Conservation (phyloP, 2,329 filamentous ascomycete species). For the Dryadomyces quercivorus region DNA sequence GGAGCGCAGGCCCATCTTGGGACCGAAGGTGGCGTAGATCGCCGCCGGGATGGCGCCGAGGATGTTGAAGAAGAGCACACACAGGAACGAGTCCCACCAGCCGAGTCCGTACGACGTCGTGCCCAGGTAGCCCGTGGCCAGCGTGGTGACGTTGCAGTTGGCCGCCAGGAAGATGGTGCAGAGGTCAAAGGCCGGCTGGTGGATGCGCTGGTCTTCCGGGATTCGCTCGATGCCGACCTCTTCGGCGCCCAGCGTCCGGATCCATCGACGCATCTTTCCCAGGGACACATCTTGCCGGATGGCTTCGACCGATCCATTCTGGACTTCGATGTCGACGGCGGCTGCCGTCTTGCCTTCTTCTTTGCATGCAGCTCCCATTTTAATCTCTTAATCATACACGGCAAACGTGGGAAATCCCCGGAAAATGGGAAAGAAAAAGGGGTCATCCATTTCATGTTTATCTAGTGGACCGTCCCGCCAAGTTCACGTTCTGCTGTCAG, state of each 20-base stretch:
- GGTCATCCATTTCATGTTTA: no score
- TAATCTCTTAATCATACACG: no score
- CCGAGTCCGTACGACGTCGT: conserved; percentile 12
- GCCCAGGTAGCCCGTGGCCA: conserved; percentile 7
- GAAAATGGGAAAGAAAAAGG: no score
- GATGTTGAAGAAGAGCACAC: conserved; percentile 18
- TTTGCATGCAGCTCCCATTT: neutral
- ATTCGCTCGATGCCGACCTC: conserved; percentile 11
- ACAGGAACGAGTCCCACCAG: conserved; percentile 16
- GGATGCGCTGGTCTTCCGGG: conserved; percentile 9
- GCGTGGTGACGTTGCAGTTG: conserved; percentile 10
- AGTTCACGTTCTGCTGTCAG: no score
- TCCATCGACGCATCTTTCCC: conserved; percentile 10
- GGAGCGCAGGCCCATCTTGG: conserved; percentile 18
- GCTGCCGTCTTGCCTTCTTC: neutral
- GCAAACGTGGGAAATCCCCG: no score
- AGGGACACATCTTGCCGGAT: neutral
- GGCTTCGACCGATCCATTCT: neutral
- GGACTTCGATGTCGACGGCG: neutral
- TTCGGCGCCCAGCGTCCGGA: conserved; percentile 10
- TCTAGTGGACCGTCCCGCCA: no score
- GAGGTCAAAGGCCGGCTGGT: conserved; percentile 10
- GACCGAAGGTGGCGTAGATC: conserved; percentile 15
- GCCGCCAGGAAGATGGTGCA: conserved; percentile 12
- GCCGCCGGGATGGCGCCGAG: conserved; percentile 15